A percentile compares a stretch with the other conserved stretches of the same genome.
phyloP scores from a whole-genome alignment of 2,329 filamentous ascomycete species.

The Ascochyta fabae region DNA sequence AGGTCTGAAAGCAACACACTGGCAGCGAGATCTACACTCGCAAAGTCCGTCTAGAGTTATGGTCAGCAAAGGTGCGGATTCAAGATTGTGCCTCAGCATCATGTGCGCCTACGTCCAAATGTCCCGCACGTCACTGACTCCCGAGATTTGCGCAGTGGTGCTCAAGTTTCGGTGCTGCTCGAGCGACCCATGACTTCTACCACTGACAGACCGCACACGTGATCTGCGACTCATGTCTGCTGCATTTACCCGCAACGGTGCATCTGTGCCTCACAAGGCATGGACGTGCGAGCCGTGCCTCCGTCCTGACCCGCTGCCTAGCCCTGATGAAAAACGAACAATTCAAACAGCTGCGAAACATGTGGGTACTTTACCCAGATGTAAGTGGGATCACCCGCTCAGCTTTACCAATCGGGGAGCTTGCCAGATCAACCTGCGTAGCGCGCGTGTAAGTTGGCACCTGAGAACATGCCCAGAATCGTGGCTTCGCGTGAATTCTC shows the following conservation, averaged over 20 bases:
- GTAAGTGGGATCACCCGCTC: neutral
- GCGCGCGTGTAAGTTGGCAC: neutral
- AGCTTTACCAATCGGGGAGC: conserved; percentile 1
- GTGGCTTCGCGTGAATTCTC: neutral
- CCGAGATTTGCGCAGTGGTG: neutral
- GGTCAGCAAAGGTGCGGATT: neutral
- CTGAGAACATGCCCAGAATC: neutral
- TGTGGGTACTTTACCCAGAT: neutral
- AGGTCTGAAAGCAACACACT: neutral
- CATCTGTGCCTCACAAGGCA: neutral
- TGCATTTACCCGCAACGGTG: conserved; percentile 1
- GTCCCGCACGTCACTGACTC: neutral
- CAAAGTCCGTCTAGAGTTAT: neutral
- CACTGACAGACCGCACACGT: conserved; percentile 1
- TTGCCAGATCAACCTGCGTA: neutral
- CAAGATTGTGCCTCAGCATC: neutral
- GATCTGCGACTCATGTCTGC: conserved; percentile 2
- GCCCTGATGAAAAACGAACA: neutral
- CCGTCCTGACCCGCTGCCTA: neutral
- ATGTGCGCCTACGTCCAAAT: neutral
- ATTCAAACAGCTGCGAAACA: neutral
- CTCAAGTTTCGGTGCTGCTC: neutral
- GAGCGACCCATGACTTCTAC: neutral
- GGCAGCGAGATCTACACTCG: neutral
- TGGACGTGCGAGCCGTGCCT: neutral